Percentiles rank a stretch among this genome's conserved stretches.
Conservation (phyloP, 768 basidiomycete species). For the Tylopilus plumbeoviolaceoides region DNA sequence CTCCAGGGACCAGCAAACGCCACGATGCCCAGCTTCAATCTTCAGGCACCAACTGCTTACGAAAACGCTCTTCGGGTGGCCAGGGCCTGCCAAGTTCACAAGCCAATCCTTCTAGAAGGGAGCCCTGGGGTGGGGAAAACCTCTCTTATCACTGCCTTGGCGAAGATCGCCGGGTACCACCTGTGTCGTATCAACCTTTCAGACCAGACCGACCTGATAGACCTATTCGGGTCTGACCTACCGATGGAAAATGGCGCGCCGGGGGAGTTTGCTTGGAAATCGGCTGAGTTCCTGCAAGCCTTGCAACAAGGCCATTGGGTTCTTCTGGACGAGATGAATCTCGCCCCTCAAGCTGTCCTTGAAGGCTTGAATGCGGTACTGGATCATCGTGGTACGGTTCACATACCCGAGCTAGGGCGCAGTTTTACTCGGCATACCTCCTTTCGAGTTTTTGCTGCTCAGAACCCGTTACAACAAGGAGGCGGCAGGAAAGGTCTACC, state of each 20-base stretch:
- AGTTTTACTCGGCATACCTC: conserved; percentile 84
- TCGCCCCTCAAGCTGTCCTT: conserved; percentile 93
- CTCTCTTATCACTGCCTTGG: conserved; percentile 84
- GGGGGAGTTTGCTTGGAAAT: conserved; percentile 96
- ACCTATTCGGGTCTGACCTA: conserved; percentile 93
- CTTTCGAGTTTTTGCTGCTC: conserved; percentile 98
- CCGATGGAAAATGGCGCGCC: conserved; percentile 88
- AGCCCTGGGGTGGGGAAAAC: conserved; percentile 99
- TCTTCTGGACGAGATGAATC: conserved; percentile 97
- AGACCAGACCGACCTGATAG: conserved; percentile 95
- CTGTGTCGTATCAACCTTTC: conserved; percentile 95
- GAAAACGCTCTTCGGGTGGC: conserved; percentile 86
- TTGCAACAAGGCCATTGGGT: conserved; percentile 98
- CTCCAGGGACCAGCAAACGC: conserved; percentile 47
- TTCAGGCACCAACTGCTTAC: conserved; percentile 84
- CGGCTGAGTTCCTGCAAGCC: conserved; percentile 92
- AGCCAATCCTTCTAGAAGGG: conserved; percentile 93
- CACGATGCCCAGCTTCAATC: conserved; percentile 55
- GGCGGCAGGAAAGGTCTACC: conserved; percentile 97
- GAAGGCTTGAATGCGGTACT: conserved; percentile 96
- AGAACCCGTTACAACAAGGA: conserved; percentile 94
- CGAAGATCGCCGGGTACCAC: conserved; percentile 69
- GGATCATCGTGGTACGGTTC: conserved; percentile 93
- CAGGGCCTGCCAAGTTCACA: conserved; percentile 83
- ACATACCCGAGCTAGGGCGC: conserved; percentile 90